Evolutionary conservation across 306 rosid species (phyloP).

Genomic region (Quercus robur): DNA sequence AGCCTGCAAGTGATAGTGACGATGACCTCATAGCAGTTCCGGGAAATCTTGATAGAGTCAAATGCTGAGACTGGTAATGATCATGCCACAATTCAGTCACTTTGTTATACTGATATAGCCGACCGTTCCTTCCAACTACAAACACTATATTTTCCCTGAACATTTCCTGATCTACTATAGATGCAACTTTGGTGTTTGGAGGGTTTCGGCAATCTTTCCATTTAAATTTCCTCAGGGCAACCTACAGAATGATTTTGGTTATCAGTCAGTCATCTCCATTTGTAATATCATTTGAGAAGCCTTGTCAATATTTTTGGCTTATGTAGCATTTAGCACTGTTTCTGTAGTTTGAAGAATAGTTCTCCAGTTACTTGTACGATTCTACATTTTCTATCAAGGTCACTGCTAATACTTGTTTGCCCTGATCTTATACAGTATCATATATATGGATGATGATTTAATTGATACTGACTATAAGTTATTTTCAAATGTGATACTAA

Average conservation of each 20-base stretch:
- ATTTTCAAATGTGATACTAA: too few relatives aligned
- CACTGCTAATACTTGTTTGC: background rate
- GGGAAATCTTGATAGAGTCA: conserved; percentile 64
- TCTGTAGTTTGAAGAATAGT: background rate
- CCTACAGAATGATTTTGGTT: conserved; percentile 46
- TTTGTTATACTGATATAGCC: conserved; percentile 86
- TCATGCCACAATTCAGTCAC: conserved; percentile 88
- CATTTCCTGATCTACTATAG: conserved; percentile 71
- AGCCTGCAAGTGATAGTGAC: conserved; percentile 59
- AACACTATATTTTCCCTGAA: conserved; percentile 82
- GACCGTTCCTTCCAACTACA: conserved; percentile 72
- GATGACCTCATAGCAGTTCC: conserved; percentile 75
- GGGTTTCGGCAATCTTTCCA: conserved; percentile 91
- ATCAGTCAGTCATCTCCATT: conserved; percentile 3
- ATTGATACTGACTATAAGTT: too few relatives aligned
- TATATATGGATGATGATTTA: too few relatives aligned
- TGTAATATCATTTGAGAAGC: background rate
- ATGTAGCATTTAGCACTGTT: background rate
- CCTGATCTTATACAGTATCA: too few relatives aligned
- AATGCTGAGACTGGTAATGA: conserved; percentile 86
- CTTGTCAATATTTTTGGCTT: background rate
- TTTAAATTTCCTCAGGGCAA: conserved; percentile 72
- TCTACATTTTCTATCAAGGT: background rate
- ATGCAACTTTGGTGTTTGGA: conserved; percentile 53
- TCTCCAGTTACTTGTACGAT: background rate